Evolutionary conservation across 1,284 basidiomycete species (phyloP), one percentile per base, ranked within the genome.

Genomic region (Papiliotrema laurentii): DNA sequence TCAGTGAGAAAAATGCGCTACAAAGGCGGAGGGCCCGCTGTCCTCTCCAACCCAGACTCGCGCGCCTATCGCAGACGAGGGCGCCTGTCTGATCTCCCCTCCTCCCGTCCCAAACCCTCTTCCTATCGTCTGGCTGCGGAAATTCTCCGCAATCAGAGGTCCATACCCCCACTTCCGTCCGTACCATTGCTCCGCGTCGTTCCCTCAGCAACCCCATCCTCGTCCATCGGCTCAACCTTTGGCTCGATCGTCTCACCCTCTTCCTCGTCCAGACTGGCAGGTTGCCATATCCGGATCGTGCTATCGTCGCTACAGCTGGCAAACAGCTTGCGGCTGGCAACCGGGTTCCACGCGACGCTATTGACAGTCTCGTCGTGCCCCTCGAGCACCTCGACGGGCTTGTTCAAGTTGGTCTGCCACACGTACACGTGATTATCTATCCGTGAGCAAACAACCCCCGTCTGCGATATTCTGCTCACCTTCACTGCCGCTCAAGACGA

Each of bases 261-360:
- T 14, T 30, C 16, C 18, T 31, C 11, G 18, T 10, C 25, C 26
- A 22, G 9, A 16, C 18, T 22, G 22, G 35, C 21, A n/a, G 37
- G 21, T 25, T 47, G 50, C 50, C 39, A 45, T 21, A 68, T 70
- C 56, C 53, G 71, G 66, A 94, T 82, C 3, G 85, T 87, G 49
- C 75, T 75, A 73, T 94, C 90, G 69, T 94, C 90, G 43, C 88
- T 89, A 71, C 89, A 92, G 34, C 86, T 88, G 25, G 94, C 94
- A 74, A 98, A 94, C 81, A 97, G 88, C 51, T 82, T 81, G 59
- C 84, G 80, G 55, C 88, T 84, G 53, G 78, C 79, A 22, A 69
- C 64, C 0, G 90, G 91, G 72, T 97, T 94, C 96, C 96, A 98
- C 14, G 91, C 87, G 10, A 98, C 92, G 18, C 86, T 85, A 71